These are phyloP conservation scores for Adansonia madagascariensis DNA, from an alignment of 441 rosid species.

Conservation along the genomic window DNA sequence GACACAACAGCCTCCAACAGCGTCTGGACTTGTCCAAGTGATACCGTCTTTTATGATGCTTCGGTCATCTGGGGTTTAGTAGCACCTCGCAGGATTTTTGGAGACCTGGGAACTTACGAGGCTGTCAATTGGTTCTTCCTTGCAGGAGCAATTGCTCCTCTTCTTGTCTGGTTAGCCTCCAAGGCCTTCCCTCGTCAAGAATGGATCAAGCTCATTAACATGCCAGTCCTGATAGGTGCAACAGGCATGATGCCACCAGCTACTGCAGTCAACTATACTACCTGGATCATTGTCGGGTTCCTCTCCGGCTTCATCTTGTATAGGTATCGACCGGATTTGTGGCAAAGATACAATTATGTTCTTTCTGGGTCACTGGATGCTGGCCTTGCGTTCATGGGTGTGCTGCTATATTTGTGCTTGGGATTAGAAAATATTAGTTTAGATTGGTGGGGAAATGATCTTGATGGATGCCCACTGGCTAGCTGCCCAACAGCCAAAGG, in stretches of 20 bases:
- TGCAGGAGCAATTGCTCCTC: constrained; percentile 71
- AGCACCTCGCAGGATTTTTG: constrained; percentile 83
- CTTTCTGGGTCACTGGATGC: constrained; percentile 87
- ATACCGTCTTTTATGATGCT: constrained; percentile 87
- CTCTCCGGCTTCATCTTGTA: constrained; percentile 79
- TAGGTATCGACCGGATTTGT: constrained; percentile 70
- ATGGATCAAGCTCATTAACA: constrained; percentile 82
- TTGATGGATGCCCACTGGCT: constrained; percentile 89
- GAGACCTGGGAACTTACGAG: constrained; percentile 70
- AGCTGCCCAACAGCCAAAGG: constrained; percentile 81
- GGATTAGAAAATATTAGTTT: constrained; percentile 63
- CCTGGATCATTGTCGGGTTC: constrained; percentile 75
- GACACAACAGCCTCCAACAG: constrained; percentile 62
- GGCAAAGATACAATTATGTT: constrained; percentile 87
- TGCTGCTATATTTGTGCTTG: constrained; percentile 77
- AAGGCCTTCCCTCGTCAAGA: constrained; percentile 71
- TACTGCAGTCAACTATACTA: constrained; percentile 84
- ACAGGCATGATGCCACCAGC: constrained; percentile 92
- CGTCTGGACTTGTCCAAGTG: constrained; percentile 88
- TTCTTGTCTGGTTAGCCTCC: constrained; percentile 77
- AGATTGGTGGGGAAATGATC: constrained; percentile 40
- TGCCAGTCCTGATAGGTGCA: constrained; percentile 86
- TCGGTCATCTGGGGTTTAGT: constrained; percentile 93
- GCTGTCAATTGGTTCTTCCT: constrained; percentile 90
- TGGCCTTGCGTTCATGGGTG: constrained; percentile 94